phyloP scores from a whole-genome alignment of 2,329 filamentous ascomycete genomes.

The Exophiala xenobiotica region DNA sequence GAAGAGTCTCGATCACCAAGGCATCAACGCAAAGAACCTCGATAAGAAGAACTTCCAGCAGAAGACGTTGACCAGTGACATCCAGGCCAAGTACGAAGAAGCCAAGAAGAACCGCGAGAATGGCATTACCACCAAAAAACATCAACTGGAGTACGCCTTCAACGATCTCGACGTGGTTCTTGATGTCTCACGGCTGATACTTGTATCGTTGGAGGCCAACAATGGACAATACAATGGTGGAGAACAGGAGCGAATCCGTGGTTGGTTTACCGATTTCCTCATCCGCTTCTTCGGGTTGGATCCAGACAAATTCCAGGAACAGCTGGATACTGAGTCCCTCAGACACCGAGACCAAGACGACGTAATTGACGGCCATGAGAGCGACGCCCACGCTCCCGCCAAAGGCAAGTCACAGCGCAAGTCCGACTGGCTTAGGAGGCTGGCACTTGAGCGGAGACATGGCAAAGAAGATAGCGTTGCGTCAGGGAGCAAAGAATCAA shows the following conservation, averaged over 20 bases:
- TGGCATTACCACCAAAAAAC: slow-evolving; percentile 59
- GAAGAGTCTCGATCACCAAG: slow-evolving; percentile 95
- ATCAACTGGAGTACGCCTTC: slow-evolving; percentile 76
- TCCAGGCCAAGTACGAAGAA: slow-evolving; percentile 91
- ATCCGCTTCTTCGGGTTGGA: slow-evolving; percentile 74
- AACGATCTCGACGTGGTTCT: slow-evolving; percentile 66
- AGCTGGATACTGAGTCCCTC: slow-evolving; percentile 55
- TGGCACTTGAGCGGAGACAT: slow-evolving; percentile 77
- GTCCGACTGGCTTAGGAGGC: slow-evolving; percentile 73
- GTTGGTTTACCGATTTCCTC: slow-evolving; percentile 75
- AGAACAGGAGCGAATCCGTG: slow-evolving; percentile 71
- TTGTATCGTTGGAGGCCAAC: slow-evolving; percentile 52
- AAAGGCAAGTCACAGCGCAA: slow-evolving; percentile 73
- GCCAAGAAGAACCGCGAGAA: slow-evolving; percentile 70
- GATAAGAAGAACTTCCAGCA: slow-evolving; percentile 91
- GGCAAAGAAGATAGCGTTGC: slow-evolving; percentile 79
- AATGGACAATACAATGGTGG: slow-evolving; percentile 51
- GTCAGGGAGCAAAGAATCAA: slow-evolving; percentile 81
- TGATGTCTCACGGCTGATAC: slow-evolving; percentile 49
- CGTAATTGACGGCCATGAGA: slow-evolving; percentile 63
- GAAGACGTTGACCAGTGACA: slow-evolving; percentile 85
- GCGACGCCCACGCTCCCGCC: slow-evolving; percentile 69
- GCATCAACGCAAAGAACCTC: slow-evolving; percentile 78
- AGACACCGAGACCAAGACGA: slow-evolving; percentile 76
- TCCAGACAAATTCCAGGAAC: slow-evolving; percentile 64